Evolutionary conservation across 2,329 filamentous ascomycete species (phyloP).

Genomic region (Nemania abortiva): DNA sequence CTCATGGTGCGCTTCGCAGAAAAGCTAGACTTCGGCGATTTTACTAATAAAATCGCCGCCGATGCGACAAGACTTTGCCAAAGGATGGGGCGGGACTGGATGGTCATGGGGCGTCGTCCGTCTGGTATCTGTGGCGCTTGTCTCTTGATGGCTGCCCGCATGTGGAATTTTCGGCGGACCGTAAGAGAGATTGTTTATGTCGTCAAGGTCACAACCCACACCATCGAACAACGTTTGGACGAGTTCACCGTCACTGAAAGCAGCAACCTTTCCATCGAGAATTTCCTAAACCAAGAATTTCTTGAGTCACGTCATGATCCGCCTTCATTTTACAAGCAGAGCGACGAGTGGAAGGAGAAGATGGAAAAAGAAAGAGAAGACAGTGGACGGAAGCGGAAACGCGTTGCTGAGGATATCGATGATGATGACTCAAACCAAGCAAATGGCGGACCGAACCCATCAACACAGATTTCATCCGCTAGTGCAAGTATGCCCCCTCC

Average conservation of each 20-base stretch:
- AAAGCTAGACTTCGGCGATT: conserved; percentile 88
- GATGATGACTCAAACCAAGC: conserved; percentile 50
- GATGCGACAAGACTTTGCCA: conserved; percentile 89
- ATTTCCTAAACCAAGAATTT: conserved; percentile 80
- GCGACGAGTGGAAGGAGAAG: conserved; percentile 69
- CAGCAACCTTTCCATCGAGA: conserved; percentile 85
- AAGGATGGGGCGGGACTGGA: conserved; percentile 97
- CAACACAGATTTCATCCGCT: conserved; percentile 42
- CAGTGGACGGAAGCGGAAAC: conserved; percentile 59
- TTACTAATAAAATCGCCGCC: conserved; percentile 85
- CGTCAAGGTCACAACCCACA: conserved; percentile 94
- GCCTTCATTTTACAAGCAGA: conserved; percentile 80
- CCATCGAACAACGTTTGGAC: conserved; percentile 88
- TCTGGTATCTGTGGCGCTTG: conserved; percentile 95
- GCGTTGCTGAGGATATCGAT: conserved; percentile 52
- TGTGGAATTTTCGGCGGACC: conserved; percentile 97
- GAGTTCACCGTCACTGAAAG: conserved; percentile 92
- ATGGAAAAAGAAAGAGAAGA: conserved; percentile 60
- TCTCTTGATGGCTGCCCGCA: conserved; percentile 92
- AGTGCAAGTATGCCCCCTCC: conserved; percentile 50
- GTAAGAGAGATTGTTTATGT: conserved; percentile 97
- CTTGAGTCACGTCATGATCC: conserved; percentile 82
- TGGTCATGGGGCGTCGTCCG: conserved; percentile 91
- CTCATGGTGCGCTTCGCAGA: conserved; percentile 91
- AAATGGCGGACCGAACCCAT: conserved; percentile 30